Evolutionary conservation across 2,329 filamentous ascomycete species (phyloP).

Genomic region (Trichoderma sp.): DNA sequence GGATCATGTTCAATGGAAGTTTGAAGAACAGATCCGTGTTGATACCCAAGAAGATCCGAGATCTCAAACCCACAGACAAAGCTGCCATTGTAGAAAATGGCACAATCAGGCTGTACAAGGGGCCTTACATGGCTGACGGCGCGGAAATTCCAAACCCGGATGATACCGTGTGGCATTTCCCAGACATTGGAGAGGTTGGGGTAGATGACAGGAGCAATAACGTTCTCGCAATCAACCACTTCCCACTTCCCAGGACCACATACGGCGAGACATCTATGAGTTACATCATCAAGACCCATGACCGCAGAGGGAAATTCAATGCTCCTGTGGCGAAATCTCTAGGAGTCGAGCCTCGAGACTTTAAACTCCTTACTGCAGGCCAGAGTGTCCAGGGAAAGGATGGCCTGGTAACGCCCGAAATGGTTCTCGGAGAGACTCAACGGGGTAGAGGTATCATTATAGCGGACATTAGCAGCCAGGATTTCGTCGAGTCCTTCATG

Average conservation of each 20-base stretch:
- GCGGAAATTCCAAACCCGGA: constrained; percentile 24
- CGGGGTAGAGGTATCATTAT: constrained; percentile 74
- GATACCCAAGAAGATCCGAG: constrained; percentile 28
- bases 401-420: constrained; percentile 72
- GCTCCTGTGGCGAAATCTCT: constrained; percentile 60
- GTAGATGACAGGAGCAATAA: constrained; percentile 19
- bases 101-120: constrained; percentile 66
- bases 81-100: constrained; percentile 63
- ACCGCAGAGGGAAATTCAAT: constrained; percentile 79
- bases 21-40: constrained; percentile 28
- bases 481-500: constrained; percentile 70
- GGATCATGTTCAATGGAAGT: constrained; percentile 37
- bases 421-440: constrained; percentile 71
- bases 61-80: constrained; percentile 32
- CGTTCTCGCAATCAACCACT: constrained; percentile 28
- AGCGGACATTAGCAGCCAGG: constrained; percentile 69
- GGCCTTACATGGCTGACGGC: constrained; percentile 46
- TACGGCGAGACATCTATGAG: constrained; percentile 70
- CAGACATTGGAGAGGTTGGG: constrained; percentile 21
- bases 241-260: constrained; percentile 62
- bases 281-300: constrained; percentile 78
- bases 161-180: constrained; percentile 32
- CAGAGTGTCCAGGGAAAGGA: constrained; percentile 60
- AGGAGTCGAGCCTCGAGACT: constrained; percentile 60
- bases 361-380: constrained; percentile 59